Base-by-base conservation (phyloP, 192 early-diverging fungal species). In the Lunasporangiospora selenospora region DNA sequence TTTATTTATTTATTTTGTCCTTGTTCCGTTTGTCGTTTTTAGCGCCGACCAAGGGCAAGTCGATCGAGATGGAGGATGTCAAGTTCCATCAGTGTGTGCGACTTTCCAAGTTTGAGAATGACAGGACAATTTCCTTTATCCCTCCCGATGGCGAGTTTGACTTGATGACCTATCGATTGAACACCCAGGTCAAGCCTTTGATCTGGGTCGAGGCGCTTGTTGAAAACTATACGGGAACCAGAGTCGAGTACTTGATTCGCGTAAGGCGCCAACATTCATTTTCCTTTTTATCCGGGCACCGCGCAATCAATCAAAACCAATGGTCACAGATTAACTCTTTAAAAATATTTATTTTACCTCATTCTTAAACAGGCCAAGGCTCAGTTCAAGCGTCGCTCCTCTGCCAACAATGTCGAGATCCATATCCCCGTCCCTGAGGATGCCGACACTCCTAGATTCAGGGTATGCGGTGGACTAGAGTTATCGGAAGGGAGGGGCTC, bases 401-500 rank as follows among this genome's bases (percentile, higher is more conserved):
- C 95, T 6, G 98, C 98, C 16, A 99, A 97, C 60, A 97, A 97
- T 76, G 98, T 99, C 13, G 96, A 98, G 79, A 98, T 99, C 50
- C 76, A 89, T 47, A 91, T 99, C 13, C 98, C 98, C n/a, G 98
- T 99, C 7, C 94, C 98, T 24, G 92, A 93, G 57, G 98, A 99
- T 81, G 94, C 95, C 1, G 98, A 98, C 60, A 89, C 95, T 60
- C 95, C 95, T 29, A 94, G 92, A 70, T 99, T 99, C 80, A 96
- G 94, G 78, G 89, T 90, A 61, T 40, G 47, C 38, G 42, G 40
- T 32, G 5, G 2, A 30, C 30, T 75, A 33, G 40, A 12, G 26
- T 31, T 30, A n/a, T n/a, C n/a, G n/a, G n/a, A n/a, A n/a, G n/a
- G n/a, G n/a, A n/a, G n/a, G n/a, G n/a, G n/a, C n/a, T n/a, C n/a